Conservation (phyloP, 768 basidiomycete species). For the Psilocybe tampanensis region DNA sequence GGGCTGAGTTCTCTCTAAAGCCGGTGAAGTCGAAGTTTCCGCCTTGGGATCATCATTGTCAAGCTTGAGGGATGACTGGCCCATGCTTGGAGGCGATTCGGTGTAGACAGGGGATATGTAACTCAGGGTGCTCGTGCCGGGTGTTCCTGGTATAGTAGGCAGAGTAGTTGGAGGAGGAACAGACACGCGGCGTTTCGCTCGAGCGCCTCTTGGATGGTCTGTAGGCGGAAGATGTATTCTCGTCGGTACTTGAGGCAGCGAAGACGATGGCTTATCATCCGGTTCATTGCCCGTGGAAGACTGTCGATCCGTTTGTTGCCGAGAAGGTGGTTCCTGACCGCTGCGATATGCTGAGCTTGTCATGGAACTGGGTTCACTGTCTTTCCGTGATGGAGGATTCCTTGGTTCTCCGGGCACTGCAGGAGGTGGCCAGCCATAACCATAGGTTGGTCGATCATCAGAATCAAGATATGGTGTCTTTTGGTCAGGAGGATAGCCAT, state of each 20-base stretch:
- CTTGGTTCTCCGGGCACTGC: no score
- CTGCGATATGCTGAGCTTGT: no score
- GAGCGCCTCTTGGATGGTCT: neutral
- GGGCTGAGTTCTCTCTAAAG: neutral
- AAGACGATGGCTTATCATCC: neutral
- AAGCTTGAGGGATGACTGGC: neutral
- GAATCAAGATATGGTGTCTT: no score
- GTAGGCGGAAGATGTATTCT: neutral
- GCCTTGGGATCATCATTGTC: neutral
- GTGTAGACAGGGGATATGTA: neutral
- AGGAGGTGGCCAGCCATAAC: no score
- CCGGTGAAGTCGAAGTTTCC: no score
- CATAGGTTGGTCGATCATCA: no score
- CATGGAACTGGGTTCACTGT: no score
- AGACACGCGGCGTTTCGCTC: constrained; percentile 1
- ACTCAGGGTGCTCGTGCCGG: neutral
- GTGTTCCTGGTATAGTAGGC: constrained; percentile 16
- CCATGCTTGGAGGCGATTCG: neutral
- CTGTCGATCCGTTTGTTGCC: neutral
- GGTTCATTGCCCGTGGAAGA: neutral
- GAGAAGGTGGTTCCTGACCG: no score
- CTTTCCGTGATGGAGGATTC: no score
- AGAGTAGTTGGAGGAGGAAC: constrained; percentile 11
- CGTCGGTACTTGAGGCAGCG: neutral
- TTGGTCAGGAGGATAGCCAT: no score